Conservation (phyloP, 1,139 yeast genomes). For the Magnusiomyces fungicola region DNA sequence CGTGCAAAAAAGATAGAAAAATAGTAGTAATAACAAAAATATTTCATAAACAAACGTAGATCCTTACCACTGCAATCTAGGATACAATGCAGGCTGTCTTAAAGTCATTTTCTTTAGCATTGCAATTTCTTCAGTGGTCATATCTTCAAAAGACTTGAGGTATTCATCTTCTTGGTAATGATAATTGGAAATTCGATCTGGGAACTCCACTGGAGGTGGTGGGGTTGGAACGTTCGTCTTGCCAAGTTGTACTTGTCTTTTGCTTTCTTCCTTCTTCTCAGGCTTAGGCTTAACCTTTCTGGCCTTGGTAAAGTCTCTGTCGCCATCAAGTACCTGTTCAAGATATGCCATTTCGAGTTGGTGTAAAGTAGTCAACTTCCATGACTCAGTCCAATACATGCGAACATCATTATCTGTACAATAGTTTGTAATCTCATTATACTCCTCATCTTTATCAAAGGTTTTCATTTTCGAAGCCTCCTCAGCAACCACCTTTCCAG, state of each 20-base stretch:
- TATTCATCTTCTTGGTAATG: neutral
- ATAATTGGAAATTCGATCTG: neutral
- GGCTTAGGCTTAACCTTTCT: neutral
- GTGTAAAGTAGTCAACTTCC: neutral
- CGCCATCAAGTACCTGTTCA: slow-evolving; percentile 2
- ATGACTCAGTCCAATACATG: neutral
- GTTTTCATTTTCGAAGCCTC: neutral
- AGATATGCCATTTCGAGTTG: slow-evolving; percentile 4
- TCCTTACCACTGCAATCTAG: neutral
- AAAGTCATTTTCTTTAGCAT: neutral
- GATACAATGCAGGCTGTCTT: neutral
- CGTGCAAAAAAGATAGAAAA: too few species aligned
- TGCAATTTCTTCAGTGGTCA: neutral
- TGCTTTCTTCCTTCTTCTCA: neutral
- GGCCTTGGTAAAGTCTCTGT: neutral
- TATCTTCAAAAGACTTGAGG: neutral
- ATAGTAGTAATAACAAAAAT: too few species aligned
- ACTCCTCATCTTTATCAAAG: neutral
- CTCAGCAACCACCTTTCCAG: neutral
- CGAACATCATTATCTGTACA: neutral
- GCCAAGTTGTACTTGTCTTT: neutral
- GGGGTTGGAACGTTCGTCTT: neutral
- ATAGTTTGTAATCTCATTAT: neutral
- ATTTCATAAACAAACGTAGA: too few species aligned
- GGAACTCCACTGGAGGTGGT: neutral